A percentile compares a stretch with the other conserved stretches of the same genome.
Conservation (phyloP, 1,284 basidiomycete species). For the Fistulinella cinereoalba region DNA sequence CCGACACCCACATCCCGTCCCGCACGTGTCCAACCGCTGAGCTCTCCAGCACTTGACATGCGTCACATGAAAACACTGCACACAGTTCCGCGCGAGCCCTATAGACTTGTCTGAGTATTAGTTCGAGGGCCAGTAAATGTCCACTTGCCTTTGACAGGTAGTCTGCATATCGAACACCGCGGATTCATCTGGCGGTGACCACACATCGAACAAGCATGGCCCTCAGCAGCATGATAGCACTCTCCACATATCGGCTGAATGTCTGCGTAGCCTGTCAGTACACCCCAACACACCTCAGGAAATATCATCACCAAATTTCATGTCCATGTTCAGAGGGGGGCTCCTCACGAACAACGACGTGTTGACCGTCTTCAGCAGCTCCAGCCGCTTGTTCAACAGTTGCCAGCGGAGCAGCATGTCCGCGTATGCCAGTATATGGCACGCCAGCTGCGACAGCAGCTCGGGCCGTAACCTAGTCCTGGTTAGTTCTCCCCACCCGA, state of each 20-base stretch:
- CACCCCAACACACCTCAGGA: neutral
- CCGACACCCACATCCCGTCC: slow-evolving; percentile 62
- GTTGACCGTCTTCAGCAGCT: slow-evolving; percentile 63
- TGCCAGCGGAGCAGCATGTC: slow-evolving; percentile 73
- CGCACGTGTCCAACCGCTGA: slow-evolving; percentile 48
- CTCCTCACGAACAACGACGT: slow-evolving; percentile 28
- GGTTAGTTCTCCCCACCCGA: neutral
- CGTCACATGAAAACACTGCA: slow-evolving; percentile 62
- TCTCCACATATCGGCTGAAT: slow-evolving; percentile 39
- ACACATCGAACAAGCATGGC: slow-evolving; percentile 50
- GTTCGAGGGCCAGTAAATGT: neutral
- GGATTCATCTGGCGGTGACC: slow-evolving; percentile 43
- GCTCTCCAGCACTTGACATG: slow-evolving; percentile 64
- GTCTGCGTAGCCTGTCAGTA: slow-evolving; percentile 27
- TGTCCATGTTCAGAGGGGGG: slow-evolving; percentile 26
- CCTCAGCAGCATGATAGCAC: slow-evolving; percentile 36
- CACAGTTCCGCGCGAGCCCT: slow-evolving; percentile 72
- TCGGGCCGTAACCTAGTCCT: slow-evolving; percentile 15
- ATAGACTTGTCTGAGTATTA: neutral
- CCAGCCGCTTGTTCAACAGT: slow-evolving; percentile 62
- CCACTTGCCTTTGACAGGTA: slow-evolving; percentile 75
- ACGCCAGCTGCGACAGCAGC: slow-evolving; percentile 46
- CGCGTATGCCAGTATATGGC: slow-evolving; percentile 69
- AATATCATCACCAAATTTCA: slow-evolving; percentile 37
- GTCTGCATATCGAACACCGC: slow-evolving; percentile 69